Evolutionary conservation across 208 protist genomes (phyloP), one percentile per base, ranked within the genome.

Genomic region (Acanthamoeba polyphaga): DNA sequence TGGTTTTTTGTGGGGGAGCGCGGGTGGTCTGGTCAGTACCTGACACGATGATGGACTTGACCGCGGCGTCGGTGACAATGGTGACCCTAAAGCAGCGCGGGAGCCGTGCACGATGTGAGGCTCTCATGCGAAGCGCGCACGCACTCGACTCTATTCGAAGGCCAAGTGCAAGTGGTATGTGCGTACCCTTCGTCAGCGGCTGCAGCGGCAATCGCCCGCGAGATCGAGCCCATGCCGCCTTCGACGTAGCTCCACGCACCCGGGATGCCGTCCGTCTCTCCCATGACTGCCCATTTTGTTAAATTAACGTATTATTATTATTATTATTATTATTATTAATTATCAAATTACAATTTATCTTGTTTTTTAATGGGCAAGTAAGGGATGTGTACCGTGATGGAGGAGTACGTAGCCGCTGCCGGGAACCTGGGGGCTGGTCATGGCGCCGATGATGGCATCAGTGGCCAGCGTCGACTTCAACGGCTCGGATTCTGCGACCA

Each of bases 361-460:
- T n/a, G n/a, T n/a, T n/a, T n/a, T n/a, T n/a, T n/a, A n/a, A n/a
- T n/a, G n/a, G n/a, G n/a, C n/a, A n/a, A n/a, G n/a, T 27, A 12
- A 34, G 60, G 70, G 9, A 0, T 74, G 53, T 12, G 66, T 15
- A 93, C 89, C 95, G 66, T 98, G 97, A 90, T 98, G 97, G 1
- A 98, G 68, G 6, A 98, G 94, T 1, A 98, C 97, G 58, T 98
- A 98, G 10, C 62, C 95, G 74, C 51, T 91, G n/a, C 97, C 97
- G 32, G 95, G 92, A 22, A 70, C 51, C 17, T 34, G 55, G 46
- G 96, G 96, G 49, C 88, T 94, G 3, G 74, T 84, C 90, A 97
- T 96, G 34, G 94, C 96, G 6, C 97, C 97, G 89, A 97, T 98
- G 38, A 98, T 94, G 22, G 96, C 76, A 84, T 98, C 97, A 3